Conservation (phyloP, 495 filamentous ascomycete genomes). For the Aspergillus affinis region DNA sequence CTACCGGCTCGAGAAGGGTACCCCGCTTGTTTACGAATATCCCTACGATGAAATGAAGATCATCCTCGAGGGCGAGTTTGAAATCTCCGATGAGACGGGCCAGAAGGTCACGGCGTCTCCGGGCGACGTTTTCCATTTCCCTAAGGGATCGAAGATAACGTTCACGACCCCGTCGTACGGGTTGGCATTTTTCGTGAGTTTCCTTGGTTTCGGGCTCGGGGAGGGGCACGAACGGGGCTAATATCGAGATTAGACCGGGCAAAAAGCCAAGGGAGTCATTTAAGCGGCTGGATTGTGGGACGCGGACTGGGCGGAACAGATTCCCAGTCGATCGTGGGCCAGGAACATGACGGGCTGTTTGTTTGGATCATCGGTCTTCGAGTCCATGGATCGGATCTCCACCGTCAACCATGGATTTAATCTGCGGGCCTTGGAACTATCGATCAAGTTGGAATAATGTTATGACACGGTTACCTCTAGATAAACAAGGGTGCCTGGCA, state of each 20-base stretch:
- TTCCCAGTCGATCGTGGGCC: neutral
- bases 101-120: constrained; percentile 64
- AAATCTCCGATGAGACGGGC: constrained; percentile 69
- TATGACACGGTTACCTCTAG: neutral
- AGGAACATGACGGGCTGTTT: constrained; percentile 3
- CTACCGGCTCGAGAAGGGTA: constrained; percentile 73
- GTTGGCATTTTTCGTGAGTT: constrained; percentile 61
- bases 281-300: constrained; percentile 12
- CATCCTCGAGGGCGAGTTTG: constrained; percentile 73
- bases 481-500: neutral
- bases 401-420: neutral
- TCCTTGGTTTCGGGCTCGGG: neutral
- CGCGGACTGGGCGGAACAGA: neutral
- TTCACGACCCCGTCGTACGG: constrained; percentile 71
- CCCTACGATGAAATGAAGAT: constrained; percentile 82
- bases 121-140: constrained; percentile 78
- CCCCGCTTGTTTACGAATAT: constrained; percentile 71
- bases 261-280: constrained; percentile 40
- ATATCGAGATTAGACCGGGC: constrained; percentile 39
- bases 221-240: constrained; percentile 12
- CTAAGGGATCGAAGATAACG: constrained; percentile 74
- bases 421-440: neutral
- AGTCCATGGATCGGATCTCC: constrained; percentile 21
- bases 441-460: neutral
- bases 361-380: constrained; percentile 18